These are phyloP conservation scores for Chenopodium suecicum DNA, from an alignment of 148 eudicot species.

Conservation along the genomic window DNA sequence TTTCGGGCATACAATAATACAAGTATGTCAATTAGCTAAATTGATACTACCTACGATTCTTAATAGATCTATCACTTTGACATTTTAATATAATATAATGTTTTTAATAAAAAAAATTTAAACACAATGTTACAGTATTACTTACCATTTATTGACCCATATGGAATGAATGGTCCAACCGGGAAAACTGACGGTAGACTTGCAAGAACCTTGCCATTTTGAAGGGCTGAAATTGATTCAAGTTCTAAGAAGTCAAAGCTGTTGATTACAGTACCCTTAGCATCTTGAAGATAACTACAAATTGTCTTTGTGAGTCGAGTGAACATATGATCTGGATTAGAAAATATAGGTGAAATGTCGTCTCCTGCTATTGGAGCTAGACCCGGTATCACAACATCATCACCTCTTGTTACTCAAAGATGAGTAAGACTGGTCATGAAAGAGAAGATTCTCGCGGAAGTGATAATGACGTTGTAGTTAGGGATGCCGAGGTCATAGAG, in stretches of 20 bases:
- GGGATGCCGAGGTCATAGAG: constrained; percentile 15
- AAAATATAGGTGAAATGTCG: constrained; percentile 30
- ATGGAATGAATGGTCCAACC: constrained; percentile 30
- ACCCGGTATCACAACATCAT: constrained; percentile 26
- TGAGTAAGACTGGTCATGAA: constrained; percentile 24
- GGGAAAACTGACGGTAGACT: constrained; percentile 30
- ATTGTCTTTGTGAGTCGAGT: constrained; percentile 13
- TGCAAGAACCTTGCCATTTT: constrained; percentile 8
- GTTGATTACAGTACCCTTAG: constrained; percentile 28
- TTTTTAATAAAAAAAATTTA: too few relatives aligned
- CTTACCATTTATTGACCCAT: not conserved
- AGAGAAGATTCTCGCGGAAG: constrained; percentile 33
- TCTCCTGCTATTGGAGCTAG: constrained; percentile 19
- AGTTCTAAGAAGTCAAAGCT: constrained; percentile 31
- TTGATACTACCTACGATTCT: too few relatives aligned
- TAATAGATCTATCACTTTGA: too few relatives aligned
- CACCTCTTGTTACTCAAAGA: not conserved
- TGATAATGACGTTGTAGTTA: constrained; percentile 29
- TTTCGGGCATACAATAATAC: too few relatives aligned
- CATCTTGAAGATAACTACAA: constrained; percentile 19
- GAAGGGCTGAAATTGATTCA: constrained; percentile 30
- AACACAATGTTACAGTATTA: too few relatives aligned
- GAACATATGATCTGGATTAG: constrained; percentile 20
- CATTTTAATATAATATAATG: too few relatives aligned
- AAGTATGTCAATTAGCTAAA: too few relatives aligned